Percentiles rank a stretch among this genome's conserved stretches.
phyloP scores from a whole-genome alignment of 768 basidiomycete genomes.

The Mrakia blollopis region DNA sequence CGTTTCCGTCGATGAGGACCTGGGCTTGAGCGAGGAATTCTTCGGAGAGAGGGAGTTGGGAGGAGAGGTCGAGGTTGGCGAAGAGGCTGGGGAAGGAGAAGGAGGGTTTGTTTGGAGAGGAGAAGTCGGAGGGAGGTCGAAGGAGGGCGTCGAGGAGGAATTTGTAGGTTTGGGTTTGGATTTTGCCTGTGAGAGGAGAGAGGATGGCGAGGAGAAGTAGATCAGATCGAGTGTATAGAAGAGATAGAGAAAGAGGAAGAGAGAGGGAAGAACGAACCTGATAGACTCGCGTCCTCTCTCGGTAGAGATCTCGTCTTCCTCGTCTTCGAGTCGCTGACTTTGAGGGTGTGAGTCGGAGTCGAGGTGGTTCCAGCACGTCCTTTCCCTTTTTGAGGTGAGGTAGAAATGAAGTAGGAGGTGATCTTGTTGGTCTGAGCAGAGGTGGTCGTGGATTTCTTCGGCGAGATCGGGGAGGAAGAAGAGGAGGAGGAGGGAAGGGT shows the following conservation, averaged over 20 bases:
- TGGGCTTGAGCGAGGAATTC: slow-evolving; percentile 39
- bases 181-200: background rate
- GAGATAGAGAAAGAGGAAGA: background rate
- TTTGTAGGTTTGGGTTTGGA: slow-evolving; percentile 28
- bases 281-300: slow-evolving; percentile 32
- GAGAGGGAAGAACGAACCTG: slow-evolving; percentile 12
- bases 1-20: slow-evolving; percentile 40
- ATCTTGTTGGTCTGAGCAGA: slow-evolving; percentile 9
- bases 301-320: slow-evolving; percentile 41
- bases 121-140: slow-evolving; percentile 2
- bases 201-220: background rate
- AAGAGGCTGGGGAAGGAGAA: slow-evolving; percentile 33
- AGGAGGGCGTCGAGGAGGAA: slow-evolving; percentile 24
- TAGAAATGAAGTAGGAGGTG: slow-evolving; percentile 11
- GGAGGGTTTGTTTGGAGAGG: background rate
- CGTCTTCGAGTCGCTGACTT: slow-evolving; percentile 46
- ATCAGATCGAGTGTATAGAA: too few species aligned
- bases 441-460: background rate
- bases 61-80: slow-evolving; percentile 38
- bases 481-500: background rate
- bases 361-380: slow-evolving; percentile 18
- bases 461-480: background rate
- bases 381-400: background rate
- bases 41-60: slow-evolving; percentile 36
- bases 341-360: slow-evolving; percentile 38